Evolutionary conservation across 1,139 yeast genomes (phyloP).

Genomic region (Yamadazyma aaseri): DNA sequence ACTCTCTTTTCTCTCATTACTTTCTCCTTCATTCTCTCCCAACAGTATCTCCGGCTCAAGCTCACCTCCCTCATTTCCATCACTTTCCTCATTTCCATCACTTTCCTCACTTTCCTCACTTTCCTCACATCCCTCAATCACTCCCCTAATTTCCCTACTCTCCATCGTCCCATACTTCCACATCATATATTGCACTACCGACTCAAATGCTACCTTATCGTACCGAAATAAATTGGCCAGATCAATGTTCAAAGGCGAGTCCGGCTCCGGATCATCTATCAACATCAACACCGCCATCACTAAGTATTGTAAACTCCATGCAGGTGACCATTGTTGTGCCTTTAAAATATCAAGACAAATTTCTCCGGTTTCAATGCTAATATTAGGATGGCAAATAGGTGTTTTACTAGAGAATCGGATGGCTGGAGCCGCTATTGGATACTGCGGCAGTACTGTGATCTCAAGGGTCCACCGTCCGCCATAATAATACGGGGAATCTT

Average conservation of each 20-base stretch:
- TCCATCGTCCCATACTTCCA: slow-evolving; percentile 35
- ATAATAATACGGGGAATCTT: slow-evolving; percentile 44
- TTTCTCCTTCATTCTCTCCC: slow-evolving; percentile 12
- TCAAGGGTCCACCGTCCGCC: slow-evolving; percentile 59
- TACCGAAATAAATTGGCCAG: slow-evolving; percentile 72
- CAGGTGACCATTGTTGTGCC: slow-evolving; percentile 75
- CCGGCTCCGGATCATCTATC: slow-evolving; percentile 77
- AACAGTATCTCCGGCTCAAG: slow-evolving; percentile 8
- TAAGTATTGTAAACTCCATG: slow-evolving; percentile 77
- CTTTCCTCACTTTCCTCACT: slow-evolving; percentile 11
- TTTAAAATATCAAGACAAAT: slow-evolving; percentile 81
- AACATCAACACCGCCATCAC: slow-evolving; percentile 69
- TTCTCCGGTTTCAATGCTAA: slow-evolving; percentile 68
- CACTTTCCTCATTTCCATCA: slow-evolving; percentile 9
- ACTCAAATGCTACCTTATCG: slow-evolving; percentile 55
- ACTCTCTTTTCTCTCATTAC: no score
- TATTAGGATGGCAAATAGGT: slow-evolving; percentile 74
- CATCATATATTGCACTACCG: slow-evolving; percentile 62
- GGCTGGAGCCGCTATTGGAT: slow-evolving; percentile 72
- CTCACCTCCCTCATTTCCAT: no score
- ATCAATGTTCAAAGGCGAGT: slow-evolving; percentile 82
- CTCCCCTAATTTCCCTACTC: slow-evolving; percentile 4
- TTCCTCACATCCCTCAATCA: slow-evolving; percentile 11
- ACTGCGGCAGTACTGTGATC: slow-evolving; percentile 50
- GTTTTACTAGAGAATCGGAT: slow-evolving; percentile 44